phyloP scores from a whole-genome alignment of 169 alveolate species.

The Cryptosporidium andersoni region DNA sequence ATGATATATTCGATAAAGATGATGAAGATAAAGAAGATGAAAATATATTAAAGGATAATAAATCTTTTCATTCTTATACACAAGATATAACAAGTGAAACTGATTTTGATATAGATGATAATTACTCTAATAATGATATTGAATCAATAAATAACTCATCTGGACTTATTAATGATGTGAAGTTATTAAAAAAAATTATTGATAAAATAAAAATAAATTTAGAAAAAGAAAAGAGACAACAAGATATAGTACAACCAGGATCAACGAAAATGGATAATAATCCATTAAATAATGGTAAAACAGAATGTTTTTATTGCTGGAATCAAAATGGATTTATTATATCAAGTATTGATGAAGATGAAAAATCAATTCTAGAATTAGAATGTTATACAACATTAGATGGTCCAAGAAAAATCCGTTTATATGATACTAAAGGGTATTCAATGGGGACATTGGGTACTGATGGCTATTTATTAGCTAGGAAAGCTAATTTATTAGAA shows the following conservation, averaged over 20 bases:
- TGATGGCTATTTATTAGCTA: slow-evolving; percentile 61
- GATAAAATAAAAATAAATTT: slow-evolving; percentile 16
- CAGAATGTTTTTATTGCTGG: slow-evolving; percentile 59
- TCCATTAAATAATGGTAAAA: slow-evolving; percentile 51
- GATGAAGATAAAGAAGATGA: no score
- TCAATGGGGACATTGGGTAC: slow-evolving; percentile 44
- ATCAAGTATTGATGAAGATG: slow-evolving; percentile 39
- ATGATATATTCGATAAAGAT: no score
- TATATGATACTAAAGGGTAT: slow-evolving; percentile 63
- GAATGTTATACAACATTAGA: slow-evolving; percentile 62
- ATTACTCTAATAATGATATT: no score
- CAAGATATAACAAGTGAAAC: no score
- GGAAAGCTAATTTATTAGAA: slow-evolving; percentile 41
- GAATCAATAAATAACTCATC: not conserved
- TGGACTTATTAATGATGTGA: slow-evolving; percentile 4
- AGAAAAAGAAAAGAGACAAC: slow-evolving; percentile 24
- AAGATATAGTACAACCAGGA: slow-evolving; percentile 30
- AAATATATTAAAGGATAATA: no score
- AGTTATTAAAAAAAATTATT: slow-evolving; percentile 24
- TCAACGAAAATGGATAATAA: slow-evolving; percentile 30
- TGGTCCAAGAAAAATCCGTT: slow-evolving; percentile 56
- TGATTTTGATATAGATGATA: no score
- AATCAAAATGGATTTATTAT: slow-evolving; percentile 48
- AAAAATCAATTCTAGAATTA: slow-evolving; percentile 42
- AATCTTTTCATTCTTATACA: no score